Percentiles rank a stretch among this genome's conserved stretches.
phyloP scores from a whole-genome alignment of 2,329 filamentous ascomycete genomes.

The Torrubiella hemipterigena region DNA sequence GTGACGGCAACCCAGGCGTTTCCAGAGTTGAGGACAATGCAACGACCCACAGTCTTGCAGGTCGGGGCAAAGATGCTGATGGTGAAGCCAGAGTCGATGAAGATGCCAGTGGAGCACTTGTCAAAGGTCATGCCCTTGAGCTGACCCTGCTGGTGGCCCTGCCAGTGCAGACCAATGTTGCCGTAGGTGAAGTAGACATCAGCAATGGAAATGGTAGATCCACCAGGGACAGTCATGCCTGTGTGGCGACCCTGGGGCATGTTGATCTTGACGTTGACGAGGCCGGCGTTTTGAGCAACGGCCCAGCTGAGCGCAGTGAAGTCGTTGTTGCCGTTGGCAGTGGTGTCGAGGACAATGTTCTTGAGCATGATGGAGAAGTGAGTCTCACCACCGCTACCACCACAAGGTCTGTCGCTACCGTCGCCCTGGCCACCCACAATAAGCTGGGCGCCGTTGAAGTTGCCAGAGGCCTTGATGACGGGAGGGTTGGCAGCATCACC shows the following conservation, averaged over 20 bases:
- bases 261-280: constrained; percentile 29
- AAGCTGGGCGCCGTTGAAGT: constrained; percentile 14
- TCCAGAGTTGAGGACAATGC: constrained; percentile 22
- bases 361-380: constrained; percentile 30
- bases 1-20: constrained; percentile 27
- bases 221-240: constrained; percentile 26
- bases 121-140: constrained; percentile 32
- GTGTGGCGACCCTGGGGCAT: constrained; percentile 27
- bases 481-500: constrained; percentile 31
- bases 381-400: constrained; percentile 20
- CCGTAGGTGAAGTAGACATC: constrained; percentile 28
- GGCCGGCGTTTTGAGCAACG: constrained; percentile 28
- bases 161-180: constrained; percentile 28
- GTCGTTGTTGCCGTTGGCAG: constrained; percentile 16
- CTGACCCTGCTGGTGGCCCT: constrained; percentile 29
- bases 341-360: constrained; percentile 30
- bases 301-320: constrained; percentile 31
- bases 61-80: constrained; percentile 26
- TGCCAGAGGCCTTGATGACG: constrained; percentile 24
- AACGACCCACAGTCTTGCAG: constrained; percentile 26
- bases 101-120: constrained; percentile 24
- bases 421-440: constrained; percentile 20
- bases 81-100: constrained; percentile 20
- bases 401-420: no score
- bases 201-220: constrained; percentile 26